Conservation (phyloP, 2,329 filamentous ascomycete species). For the Chaetomiaceae sp. region DNA sequence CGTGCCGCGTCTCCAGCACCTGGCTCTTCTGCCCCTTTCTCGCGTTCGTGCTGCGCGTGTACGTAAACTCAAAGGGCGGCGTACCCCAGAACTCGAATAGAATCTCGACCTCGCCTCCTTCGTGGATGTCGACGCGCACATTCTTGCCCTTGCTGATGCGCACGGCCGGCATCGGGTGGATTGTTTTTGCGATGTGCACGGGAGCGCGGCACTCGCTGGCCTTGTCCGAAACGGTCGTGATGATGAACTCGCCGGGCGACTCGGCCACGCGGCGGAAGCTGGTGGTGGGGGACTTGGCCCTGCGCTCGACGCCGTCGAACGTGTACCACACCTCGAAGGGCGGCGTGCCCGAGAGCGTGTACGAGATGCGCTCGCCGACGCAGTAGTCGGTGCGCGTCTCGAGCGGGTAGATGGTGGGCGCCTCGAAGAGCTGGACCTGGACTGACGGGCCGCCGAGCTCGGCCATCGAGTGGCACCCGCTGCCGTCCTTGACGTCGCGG, state of each 20-base stretch:
- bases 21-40: conserved; percentile 68
- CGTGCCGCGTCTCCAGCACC: conserved; percentile 86
- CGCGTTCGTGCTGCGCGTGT: conserved; percentile 86
- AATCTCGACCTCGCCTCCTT: conserved; percentile 90
- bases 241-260: conserved; percentile 79
- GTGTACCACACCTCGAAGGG: conserved; percentile 92
- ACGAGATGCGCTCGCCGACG: conserved; percentile 90
- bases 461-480: conserved; percentile 78
- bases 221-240: conserved; percentile 81
- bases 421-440: conserved; percentile 87
- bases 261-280: conserved; percentile 93
- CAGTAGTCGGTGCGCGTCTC: conserved; percentile 86
- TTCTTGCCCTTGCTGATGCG: conserved; percentile 80
- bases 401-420: conserved; percentile 82
- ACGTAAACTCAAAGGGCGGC: conserved; percentile 96
- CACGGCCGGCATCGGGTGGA: conserved; percentile 90
- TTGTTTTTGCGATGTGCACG: conserved; percentile 72
- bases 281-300: conserved; percentile 72
- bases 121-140: conserved; percentile 86
- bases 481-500: conserved; percentile 80
- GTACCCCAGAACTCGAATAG: conserved; percentile 93
- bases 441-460: conserved; percentile 70
- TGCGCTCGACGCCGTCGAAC: conserved; percentile 74
- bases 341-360: conserved; percentile 82
- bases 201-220: conserved; percentile 82